Base-by-base conservation (phyloP, 2,329 filamentous ascomycete genomes). In the Pseudopyrenochaeta lycopersici region DNA sequence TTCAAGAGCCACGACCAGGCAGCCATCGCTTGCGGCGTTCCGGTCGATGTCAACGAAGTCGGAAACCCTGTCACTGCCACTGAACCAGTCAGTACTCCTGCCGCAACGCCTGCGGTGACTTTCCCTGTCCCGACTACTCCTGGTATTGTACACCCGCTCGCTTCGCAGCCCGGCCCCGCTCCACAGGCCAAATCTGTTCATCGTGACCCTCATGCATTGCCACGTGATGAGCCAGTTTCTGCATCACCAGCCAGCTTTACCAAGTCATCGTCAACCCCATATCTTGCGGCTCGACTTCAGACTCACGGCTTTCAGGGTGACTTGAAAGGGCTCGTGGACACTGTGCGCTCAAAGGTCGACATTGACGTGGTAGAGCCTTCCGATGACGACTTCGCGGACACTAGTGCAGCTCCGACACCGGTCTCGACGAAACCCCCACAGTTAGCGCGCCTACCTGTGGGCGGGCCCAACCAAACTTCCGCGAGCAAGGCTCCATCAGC, bases 1-100 rank as follows among this genome's bases (percentile, higher is more conserved):
- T 98, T 93, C 81, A 94, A 96, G 78, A 97, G 92, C 66, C 95
- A 99, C 70, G 94, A 98, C 75, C 91, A 93, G 69, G 95, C 95
- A 58, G 95, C 94, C 30, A 84, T 93, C 50, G 90, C 90, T 54
- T 96, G 92, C 65, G 95, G 95, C 46, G 88, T 93, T 63, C 87
- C 90, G 11, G 86, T 97, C 53, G 90, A 96, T 65, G 81, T 85
- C 58, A 84, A 89, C 60, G 87, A 89, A 52, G 64, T 63, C 18
- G 71, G 70, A 14, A 63, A 71, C 35, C 71, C 72, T 30, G 64
- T 74, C 44, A 58, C 70, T 29, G 70, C 71, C 12, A 71, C 65
- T 30, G 72, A 75, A 48, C 69, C 72, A 6, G 52, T 64, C 17
- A 64, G 62, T 15, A 61, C 67, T 11, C 63, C 66, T 12, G 64